phyloP scores from a whole-genome alignment of 768 basidiomycete genomes.

The Tylopilus felleus region DNA sequence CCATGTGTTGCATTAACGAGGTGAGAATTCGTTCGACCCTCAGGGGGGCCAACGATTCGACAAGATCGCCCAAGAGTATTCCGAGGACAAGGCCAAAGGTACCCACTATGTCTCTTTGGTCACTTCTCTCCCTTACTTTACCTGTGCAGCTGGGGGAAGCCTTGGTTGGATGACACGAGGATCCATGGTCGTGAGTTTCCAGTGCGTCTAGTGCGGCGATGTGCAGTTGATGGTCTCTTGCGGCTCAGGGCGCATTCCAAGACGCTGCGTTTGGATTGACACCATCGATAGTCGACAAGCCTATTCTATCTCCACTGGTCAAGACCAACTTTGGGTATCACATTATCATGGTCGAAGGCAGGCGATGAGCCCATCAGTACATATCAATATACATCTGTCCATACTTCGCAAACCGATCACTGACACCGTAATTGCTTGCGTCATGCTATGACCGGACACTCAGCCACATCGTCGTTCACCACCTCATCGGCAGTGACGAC shows the following conservation, averaged over 20 bases:
- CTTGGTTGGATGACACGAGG: slow-evolving; percentile 86
- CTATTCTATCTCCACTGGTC: slow-evolving; percentile 64
- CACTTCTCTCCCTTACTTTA: neutral
- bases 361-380: slow-evolving; percentile 42
- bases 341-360: slow-evolving; percentile 89
- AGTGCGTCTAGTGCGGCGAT: neutral
- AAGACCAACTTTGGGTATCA: slow-evolving; percentile 87
- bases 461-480: slow-evolving; percentile 32
- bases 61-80: slow-evolving; percentile 87
- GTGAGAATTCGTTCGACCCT: neutral
- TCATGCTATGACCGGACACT: slow-evolving; percentile 24
- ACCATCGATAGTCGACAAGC: slow-evolving; percentile 80
- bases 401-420: slow-evolving; percentile 1
- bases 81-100: slow-evolving; percentile 91
- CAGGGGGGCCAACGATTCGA: slow-evolving; percentile 81
- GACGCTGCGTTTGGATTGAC: slow-evolving; percentile 82
- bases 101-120: neutral
- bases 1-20: neutral
- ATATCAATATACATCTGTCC: slow-evolving; percentile 20
- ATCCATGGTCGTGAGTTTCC: slow-evolving; percentile 67
- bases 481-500: slow-evolving; percentile 33
- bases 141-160: slow-evolving; percentile 67
- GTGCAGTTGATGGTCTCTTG: neutral
- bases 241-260: slow-evolving; percentile 63
- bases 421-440: neutral